Percentiles rank a stretch among this genome's conserved stretches.
Evolutionary conservation across 257 asterid genomes (phyloP).

Genomic region (Fraxinus cuspidata): DNA sequence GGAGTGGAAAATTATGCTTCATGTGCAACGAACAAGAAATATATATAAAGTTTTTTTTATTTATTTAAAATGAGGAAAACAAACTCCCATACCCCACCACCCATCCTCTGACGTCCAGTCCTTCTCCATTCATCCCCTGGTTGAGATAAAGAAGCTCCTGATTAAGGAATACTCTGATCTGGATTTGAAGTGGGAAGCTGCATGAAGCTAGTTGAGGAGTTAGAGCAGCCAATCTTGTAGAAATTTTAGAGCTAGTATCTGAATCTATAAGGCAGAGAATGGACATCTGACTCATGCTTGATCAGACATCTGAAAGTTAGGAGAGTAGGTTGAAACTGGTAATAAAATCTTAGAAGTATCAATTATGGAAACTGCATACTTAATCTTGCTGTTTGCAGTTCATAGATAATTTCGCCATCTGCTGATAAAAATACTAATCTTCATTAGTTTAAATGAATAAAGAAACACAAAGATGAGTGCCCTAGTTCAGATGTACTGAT

Average conservation of each 20-base stretch:
- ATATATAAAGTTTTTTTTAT: not conserved
- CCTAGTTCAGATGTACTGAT: not conserved
- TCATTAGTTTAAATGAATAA: not conserved
- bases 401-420: not conserved
- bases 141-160: not conserved
- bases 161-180: not conserved
- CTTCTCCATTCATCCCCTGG: not conserved
- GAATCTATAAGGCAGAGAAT: not conserved
- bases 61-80: not conserved
- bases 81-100: not conserved
- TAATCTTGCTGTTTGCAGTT: not conserved
- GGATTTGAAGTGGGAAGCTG: not conserved
- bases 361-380: not conserved
- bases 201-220: not conserved
- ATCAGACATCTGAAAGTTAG: not conserved
- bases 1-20: not conserved
- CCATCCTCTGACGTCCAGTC: not conserved
- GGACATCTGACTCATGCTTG: not conserved
- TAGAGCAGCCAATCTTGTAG: not conserved
- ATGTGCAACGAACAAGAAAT: not conserved
- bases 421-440: not conserved
- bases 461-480: not conserved
- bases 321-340: not conserved
- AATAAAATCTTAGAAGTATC: not conserved
- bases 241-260: not conserved